Conservation (phyloP, 164 flowering plant genomes). For the Kalanchoe fedtschenkoi region DNA sequence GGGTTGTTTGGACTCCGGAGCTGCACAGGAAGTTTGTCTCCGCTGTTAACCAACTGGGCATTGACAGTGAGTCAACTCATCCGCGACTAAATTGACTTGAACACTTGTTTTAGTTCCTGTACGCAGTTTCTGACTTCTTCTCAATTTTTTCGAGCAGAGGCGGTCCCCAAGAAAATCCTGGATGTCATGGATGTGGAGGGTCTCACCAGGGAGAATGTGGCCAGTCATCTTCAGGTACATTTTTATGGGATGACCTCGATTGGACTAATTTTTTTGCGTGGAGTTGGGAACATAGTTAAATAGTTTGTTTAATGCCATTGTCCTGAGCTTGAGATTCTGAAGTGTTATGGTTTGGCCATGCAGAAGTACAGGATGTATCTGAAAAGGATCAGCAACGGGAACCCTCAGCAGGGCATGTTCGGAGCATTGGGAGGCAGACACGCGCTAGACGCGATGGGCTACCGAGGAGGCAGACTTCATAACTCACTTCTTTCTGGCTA, state of each 20-base stretch:
- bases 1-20: constrained; percentile 90
- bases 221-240: constrained; percentile 87
- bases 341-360: constrained; percentile 11
- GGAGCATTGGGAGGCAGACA: constrained; percentile 50
- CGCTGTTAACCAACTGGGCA: constrained; percentile 89
- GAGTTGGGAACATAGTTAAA: not conserved
- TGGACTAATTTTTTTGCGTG: not conserved
- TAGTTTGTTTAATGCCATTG: too few species aligned
- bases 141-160: constrained; percentile 49
- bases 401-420: constrained; percentile 44
- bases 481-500: constrained; percentile 16
- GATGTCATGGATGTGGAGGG: constrained; percentile 91
- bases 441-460: constrained; percentile 8
- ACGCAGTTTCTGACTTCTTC: constrained; percentile 1
- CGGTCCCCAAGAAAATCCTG: constrained; percentile 86
- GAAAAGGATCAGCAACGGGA: constrained; percentile 55
- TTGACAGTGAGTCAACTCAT: constrained; percentile 76
- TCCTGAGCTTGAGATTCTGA: not conserved
- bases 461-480: constrained; percentile 41
- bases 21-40: constrained; percentile 84
- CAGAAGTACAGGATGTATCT: constrained; percentile 82
- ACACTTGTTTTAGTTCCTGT: not conserved
- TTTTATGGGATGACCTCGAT: not conserved
- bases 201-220: constrained; percentile 83
- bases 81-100: not conserved